Base-by-base conservation (phyloP, 169 alveolate genomes). In the Theileria orientalis region DNA sequence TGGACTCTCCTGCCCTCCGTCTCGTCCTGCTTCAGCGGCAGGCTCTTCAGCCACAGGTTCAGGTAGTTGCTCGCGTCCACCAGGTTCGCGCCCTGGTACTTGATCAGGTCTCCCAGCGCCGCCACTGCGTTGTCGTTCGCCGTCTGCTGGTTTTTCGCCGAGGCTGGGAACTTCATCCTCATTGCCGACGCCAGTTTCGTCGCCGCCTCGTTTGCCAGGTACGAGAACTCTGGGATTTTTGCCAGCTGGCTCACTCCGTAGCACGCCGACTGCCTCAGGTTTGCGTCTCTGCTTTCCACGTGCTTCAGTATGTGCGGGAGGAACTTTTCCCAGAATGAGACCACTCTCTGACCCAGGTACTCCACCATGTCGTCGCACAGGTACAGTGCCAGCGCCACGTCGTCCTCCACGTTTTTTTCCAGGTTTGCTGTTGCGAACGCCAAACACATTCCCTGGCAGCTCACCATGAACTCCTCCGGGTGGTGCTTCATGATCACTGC, bases 81-180 rank as follows among this genome's bases (percentile, higher is more conserved):
- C 32, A 88, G 87, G 56, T 69, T 76, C 9, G 84, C 72, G 21
- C 94, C 93, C 52, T 75, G 90, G 83, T 83, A 63, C 33, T 67
- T 67, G 61, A 92, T 92, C 60, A 91, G 49, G 42, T 90, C 94
- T 3, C 95, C 96, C 25, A 92, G 78, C 0, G 96, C 96, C 19
- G 96, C 94, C 9, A 90, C 89, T 16, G 96, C 96, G 68, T 91
- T 92, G 83, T 92, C 96, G 14, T 90, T 90, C 8, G 96, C 96
- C 0, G 92, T 87, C 76, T 90, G 90, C 27, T 61, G 86, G 25
- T 78, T 80, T 30, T 57, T 76, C 16, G 82, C 67, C 21, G 88
- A 71, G 33, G 76, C 49, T 19, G 68, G 47, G 42, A 83, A 78
- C 0, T 76, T 57, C 59, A 67, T 41, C 29, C 61, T 74, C 27